Conservation (phyloP, 1,284 basidiomycete species). For the Leccinum subrobustum region DNA sequence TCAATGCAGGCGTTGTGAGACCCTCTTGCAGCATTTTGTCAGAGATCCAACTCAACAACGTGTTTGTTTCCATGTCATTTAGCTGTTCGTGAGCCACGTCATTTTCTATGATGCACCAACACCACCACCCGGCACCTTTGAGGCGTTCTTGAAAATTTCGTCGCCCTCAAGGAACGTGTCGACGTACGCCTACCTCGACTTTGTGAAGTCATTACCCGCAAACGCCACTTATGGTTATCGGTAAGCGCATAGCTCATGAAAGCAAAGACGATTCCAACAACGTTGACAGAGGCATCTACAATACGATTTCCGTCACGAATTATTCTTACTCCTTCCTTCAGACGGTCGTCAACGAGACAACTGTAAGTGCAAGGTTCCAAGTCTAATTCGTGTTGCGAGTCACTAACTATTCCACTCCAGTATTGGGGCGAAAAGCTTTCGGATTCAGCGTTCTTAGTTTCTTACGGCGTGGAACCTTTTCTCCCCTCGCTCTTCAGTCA, state of each 20-base stretch:
- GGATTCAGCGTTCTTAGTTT: conserved; percentile 26
- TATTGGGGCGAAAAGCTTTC: conserved; percentile 1
- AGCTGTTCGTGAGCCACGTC: conserved; percentile 37
- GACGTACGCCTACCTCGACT: conserved; percentile 34
- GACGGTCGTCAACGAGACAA: conserved; percentile 8
- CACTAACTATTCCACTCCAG: not conserved
- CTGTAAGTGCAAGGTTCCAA: not conserved
- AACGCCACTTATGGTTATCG: conserved; percentile 8
- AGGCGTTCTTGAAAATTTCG: conserved; percentile 39
- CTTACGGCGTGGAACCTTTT: conserved; percentile 58
- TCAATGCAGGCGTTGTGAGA: conserved; percentile 28
- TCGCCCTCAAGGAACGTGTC: conserved; percentile 29
- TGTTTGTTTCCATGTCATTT: not conserved
- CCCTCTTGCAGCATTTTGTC: too few species aligned
- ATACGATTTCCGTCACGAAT: conserved; percentile 6
- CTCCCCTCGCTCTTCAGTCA: conserved; percentile 29
- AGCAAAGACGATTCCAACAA: not conserved
- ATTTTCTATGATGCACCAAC: conserved; percentile 54
- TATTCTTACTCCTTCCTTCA: conserved; percentile 6
- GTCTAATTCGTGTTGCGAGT: not conserved
- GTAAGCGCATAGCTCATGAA: not conserved
- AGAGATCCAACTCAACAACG: not conserved
- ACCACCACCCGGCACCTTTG: conserved; percentile 48
- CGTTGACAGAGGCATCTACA: conserved; percentile 4
- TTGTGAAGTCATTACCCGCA: conserved; percentile 12